Evolutionary conservation across 164 flowering plant genomes (phyloP).

Genomic region (Magnolia officinalis): DNA sequence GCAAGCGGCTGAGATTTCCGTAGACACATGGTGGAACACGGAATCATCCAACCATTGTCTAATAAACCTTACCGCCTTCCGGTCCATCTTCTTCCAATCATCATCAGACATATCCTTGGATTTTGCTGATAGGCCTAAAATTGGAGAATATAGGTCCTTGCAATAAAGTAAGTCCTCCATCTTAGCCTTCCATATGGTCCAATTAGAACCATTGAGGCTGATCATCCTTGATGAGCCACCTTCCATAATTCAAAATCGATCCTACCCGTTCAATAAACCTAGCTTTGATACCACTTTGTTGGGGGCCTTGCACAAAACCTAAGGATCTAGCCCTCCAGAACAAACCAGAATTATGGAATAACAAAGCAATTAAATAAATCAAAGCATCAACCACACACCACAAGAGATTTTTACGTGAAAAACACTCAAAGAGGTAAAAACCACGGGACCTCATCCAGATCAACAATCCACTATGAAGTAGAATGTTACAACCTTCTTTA

Average conservation of each 20-base stretch:
- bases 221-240: background rate
- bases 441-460: no score
- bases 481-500: no score
- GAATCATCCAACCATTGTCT: background rate
- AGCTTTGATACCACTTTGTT: background rate
- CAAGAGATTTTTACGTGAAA: no score
- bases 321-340: no score
- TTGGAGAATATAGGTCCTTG: background rate
- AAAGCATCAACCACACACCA: no score
- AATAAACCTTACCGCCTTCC: background rate
- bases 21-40: background rate
- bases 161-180: conserved; percentile 4
- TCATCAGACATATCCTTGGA: background rate
- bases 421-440: no score
- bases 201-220: background rate
- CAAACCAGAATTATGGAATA: no score
- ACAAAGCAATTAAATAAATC: no score
- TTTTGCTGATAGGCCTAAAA: background rate
- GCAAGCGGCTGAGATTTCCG: background rate
- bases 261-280: background rate
- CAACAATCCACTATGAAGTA: no score
- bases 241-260: background rate
- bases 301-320: background rate
- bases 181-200: background rate
- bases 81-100: background rate